These are phyloP conservation scores for Pseudofabraea citricarpa DNA, from an alignment of 2,329 filamentous ascomycete species.

Conservation along the genomic window DNA sequence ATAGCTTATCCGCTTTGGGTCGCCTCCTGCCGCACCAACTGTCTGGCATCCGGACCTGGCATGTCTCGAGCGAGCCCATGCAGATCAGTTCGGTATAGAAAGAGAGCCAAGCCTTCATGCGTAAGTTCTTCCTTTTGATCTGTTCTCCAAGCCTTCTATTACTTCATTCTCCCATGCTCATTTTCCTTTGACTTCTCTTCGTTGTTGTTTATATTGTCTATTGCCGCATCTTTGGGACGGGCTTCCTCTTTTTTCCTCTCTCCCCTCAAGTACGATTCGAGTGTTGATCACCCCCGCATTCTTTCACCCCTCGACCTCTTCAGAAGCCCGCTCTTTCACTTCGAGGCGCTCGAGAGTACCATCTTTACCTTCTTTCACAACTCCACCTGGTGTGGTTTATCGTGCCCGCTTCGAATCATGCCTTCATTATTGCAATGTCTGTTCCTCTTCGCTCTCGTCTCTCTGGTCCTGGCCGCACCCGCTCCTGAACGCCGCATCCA, in stretches of 20 bases:
- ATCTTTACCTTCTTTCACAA: slow-evolving; percentile 12
- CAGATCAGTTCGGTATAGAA: slow-evolving; percentile 16
- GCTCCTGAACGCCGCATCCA: slow-evolving; percentile 42
- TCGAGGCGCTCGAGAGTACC: slow-evolving; percentile 9
- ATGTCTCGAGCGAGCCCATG: slow-evolving; percentile 19
- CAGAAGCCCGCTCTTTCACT: slow-evolving; percentile 7
- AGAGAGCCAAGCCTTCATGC: slow-evolving; percentile 20
- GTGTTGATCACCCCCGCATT: slow-evolving; percentile 20
- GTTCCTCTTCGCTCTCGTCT: slow-evolving; percentile 41
- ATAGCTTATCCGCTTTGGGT: slow-evolving; percentile 14
- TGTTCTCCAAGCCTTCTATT: slow-evolving; percentile 15
- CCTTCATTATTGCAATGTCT: slow-evolving; percentile 28
- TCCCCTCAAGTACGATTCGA: no score
- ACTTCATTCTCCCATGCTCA: slow-evolving; percentile 5
- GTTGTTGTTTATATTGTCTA: slow-evolving; percentile 14
- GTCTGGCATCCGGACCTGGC: slow-evolving; percentile 21
- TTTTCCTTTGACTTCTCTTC: slow-evolving; percentile 13
- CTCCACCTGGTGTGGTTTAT: slow-evolving; percentile 27
- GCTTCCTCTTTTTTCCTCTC: slow-evolving; percentile 10
- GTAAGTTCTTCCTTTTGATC: slow-evolving; percentile 8
- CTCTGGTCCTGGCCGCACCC: slow-evolving; percentile 42
- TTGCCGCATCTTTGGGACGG: slow-evolving; percentile 18
- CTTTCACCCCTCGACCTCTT: slow-evolving; percentile 4
- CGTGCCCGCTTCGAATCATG: slow-evolving; percentile 18
- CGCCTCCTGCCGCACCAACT: slow-evolving; percentile 20